Conservation (phyloP, 495 filamentous ascomycete species). For the Podospora anserina region DNA sequence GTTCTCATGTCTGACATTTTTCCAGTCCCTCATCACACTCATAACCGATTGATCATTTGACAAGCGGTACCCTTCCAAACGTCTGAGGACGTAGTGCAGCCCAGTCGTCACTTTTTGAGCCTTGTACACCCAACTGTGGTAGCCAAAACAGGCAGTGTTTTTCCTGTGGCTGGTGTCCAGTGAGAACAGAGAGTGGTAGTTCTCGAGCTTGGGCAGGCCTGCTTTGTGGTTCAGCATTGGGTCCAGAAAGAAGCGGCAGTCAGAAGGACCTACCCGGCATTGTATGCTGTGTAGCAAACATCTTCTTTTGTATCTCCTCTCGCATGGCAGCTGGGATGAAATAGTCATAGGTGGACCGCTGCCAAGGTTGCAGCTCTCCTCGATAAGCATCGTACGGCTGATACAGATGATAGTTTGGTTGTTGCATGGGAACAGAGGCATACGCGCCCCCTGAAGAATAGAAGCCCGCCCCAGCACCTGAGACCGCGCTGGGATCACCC, state of each 20-base stretch:
- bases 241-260: neutral
- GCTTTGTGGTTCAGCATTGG: constrained; percentile 33
- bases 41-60: constrained; percentile 86
- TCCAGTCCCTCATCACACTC: constrained; percentile 80
- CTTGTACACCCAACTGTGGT: constrained; percentile 91
- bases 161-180: constrained; percentile 74
- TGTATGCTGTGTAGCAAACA: constrained; percentile 77
- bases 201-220: constrained; percentile 72
- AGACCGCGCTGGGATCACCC: constrained; percentile 50
- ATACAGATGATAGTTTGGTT: constrained; percentile 91
- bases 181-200: constrained; percentile 88
- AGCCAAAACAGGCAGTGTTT: constrained; percentile 72
- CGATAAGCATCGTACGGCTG: constrained; percentile 79
- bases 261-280: constrained; percentile 63
- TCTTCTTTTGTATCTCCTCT: constrained; percentile 85
- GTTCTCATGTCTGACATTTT: constrained; percentile 73
- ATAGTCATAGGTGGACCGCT: constrained; percentile 80
- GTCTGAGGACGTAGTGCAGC: constrained; percentile 73
- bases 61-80: constrained; percentile 75
- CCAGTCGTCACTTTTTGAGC: constrained; percentile 87
- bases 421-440: constrained; percentile 58
- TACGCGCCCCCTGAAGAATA: constrained; percentile 38
- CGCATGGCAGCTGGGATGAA: constrained; percentile 82
- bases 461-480: constrained; percentile 52
- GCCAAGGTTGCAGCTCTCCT: constrained; percentile 74